phyloP scores from a whole-genome alignment of 2,329 filamentous ascomycete genomes.

The Colletotrichum caudatum region DNA sequence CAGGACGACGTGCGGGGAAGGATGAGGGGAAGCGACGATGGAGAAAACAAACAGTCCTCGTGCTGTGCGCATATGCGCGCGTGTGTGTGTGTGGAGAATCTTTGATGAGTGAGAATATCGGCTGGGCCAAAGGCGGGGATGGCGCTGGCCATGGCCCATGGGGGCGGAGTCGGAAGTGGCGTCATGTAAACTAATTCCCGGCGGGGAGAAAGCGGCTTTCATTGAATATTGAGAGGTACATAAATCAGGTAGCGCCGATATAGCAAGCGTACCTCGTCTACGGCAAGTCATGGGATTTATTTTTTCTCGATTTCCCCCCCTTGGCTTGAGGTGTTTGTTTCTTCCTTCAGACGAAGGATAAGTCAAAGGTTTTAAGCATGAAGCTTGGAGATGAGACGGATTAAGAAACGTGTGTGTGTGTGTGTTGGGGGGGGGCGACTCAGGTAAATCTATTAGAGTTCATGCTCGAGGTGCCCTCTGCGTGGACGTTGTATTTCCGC shows the following conservation, averaged over 20 bases:
- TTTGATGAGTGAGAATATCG: neutral
- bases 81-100: neutral
- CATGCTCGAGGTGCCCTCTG: neutral
- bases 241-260: too few relatives aligned
- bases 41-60: neutral
- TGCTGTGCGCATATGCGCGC: too few relatives aligned
- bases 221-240: neutral
- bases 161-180: constrained; percentile 10
- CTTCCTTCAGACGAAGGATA: constrained; percentile 9
- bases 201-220: neutral
- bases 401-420: neutral
- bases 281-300: neutral
- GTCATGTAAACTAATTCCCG: neutral
- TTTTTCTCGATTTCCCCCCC: neutral
- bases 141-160: constrained; percentile 4
- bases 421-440: neutral
- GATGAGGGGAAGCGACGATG: constrained; percentile 23
- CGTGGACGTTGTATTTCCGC: constrained; percentile 17
- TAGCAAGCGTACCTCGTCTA: fast-evolving
- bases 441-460: constrained; percentile 21
- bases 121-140: constrained; percentile 16
- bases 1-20: constrained; percentile 32
- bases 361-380: constrained; percentile 6
- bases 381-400: neutral
- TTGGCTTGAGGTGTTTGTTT: neutral